Conservation (phyloP, 1,284 basidiomycete species). For the Fomitopsis palustris region DNA sequence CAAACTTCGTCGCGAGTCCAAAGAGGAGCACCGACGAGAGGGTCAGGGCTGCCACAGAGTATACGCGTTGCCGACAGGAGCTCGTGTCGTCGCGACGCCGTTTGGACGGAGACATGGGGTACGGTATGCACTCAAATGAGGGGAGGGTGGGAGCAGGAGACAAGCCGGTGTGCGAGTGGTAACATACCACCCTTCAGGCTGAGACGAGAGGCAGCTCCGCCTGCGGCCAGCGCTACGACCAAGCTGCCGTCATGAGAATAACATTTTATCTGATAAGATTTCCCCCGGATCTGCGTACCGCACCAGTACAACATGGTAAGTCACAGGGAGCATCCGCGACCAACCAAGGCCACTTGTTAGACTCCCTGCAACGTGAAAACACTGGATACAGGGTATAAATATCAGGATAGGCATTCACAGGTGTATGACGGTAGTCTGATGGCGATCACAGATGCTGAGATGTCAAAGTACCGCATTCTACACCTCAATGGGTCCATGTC, state of each 20-base stretch:
- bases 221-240: not conserved
- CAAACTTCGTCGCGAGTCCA: conserved; percentile 3
- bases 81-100: not conserved
- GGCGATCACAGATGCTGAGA: no score
- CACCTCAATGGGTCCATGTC: no score
- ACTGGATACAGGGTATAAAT: no score
- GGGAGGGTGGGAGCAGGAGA: not conserved
- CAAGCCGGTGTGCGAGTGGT: not conserved
- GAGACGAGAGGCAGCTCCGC: not conserved
- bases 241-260: not conserved
- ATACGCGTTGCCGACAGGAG: conserved; percentile 1
- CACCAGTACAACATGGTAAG: not conserved
- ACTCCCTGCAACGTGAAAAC: no score
- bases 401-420: no score
- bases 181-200: not conserved
- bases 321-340: no score
- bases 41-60: not conserved
- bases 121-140: not conserved
- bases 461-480: no score
- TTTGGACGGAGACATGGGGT: not conserved
- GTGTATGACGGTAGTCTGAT: no score
- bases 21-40: conserved; percentile 4
- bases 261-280: not conserved
- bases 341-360: no score
- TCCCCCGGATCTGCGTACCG: not conserved